Evolutionary conservation across 139 green algal species (phyloP).

Genomic region (Haematococcus lacustris): DNA sequence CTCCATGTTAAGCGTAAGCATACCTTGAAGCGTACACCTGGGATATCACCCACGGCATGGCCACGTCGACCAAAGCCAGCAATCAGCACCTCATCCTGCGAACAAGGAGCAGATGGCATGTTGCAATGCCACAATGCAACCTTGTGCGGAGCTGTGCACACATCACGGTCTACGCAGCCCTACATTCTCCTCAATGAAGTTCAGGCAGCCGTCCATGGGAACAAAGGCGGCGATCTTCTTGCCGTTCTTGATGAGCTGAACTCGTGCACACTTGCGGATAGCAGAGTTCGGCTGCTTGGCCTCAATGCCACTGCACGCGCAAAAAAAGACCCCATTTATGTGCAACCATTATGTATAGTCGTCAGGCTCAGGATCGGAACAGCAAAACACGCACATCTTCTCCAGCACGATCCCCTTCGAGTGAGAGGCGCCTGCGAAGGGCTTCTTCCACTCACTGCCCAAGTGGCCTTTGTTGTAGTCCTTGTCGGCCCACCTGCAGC

Average conservation of each 20-base stretch:
- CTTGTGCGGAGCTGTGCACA: too few species aligned
- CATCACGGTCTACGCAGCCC: too few species aligned
- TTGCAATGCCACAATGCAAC: too few species aligned
- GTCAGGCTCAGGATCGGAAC: not conserved
- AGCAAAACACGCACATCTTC: conserved; percentile 97
- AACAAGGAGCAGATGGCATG: not conserved
- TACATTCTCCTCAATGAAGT: conserved; percentile 99
- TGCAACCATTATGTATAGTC: not conserved
- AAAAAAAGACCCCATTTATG: conserved; percentile 1
- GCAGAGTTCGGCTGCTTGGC: conserved; percentile 99
- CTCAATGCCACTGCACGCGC: conserved; percentile 91
- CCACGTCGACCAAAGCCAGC: conserved; percentile 94
- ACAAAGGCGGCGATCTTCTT: conserved; percentile 99
- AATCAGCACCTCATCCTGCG: conserved; percentile 96
- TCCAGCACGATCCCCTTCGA: conserved; percentile 99
- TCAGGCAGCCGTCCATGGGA: conserved; percentile 98
- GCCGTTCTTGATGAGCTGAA: conserved; percentile 99
- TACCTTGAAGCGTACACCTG: conserved; percentile 99
- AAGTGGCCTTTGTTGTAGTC: conserved; percentile 98
- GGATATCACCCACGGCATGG: conserved; percentile 99
- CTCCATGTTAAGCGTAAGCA: not conserved
- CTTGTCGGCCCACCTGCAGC: conserved; percentile 78
- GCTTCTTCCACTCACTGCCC: conserved; percentile 99
- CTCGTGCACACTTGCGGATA: conserved; percentile 98
- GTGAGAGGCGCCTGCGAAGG: conserved; percentile 97